Evolutionary conservation across 495 filamentous ascomycete genomes (phyloP).

Genomic region (Aspergillus mulundensis): DNA sequence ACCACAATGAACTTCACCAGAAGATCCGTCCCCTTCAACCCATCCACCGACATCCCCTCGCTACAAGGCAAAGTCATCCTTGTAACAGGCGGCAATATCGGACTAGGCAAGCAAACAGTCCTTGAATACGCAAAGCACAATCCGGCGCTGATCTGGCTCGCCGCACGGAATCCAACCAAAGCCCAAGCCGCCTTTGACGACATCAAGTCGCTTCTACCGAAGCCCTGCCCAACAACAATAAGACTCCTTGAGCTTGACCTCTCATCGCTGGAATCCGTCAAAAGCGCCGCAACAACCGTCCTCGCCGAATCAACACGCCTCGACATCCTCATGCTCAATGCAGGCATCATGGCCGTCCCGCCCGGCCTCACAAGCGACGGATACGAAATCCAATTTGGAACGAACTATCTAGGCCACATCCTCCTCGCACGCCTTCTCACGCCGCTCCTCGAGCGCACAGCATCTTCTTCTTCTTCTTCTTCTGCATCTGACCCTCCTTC

Average conservation of each 20-base stretch:
- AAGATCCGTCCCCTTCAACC: slow-evolving; percentile 17
- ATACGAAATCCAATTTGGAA: background rate
- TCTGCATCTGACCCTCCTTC: too few species aligned
- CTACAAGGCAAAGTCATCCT: slow-evolving; percentile 16
- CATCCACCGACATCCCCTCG: slow-evolving; percentile 18
- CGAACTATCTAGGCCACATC: background rate
- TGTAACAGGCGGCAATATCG: slow-evolving; percentile 25
- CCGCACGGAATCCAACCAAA: slow-evolving; percentile 15
- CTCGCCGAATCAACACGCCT: background rate
- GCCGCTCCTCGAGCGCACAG: background rate
- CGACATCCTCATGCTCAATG: slow-evolving; percentile 6
- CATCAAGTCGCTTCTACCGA: slow-evolving; percentile 5
- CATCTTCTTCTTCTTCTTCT: background rate
- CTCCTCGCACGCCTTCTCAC: background rate
- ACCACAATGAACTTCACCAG: slow-evolving; percentile 1
- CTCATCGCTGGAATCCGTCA: background rate
- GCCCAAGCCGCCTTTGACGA: slow-evolving; percentile 12
- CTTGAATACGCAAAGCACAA: slow-evolving; percentile 23
- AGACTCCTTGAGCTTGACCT: slow-evolving; percentile 1
- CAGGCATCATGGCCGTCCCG: background rate
- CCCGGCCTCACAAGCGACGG: background rate
- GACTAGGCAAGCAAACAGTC: slow-evolving; percentile 23
- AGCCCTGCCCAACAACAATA: background rate
- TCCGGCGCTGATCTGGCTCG: slow-evolving; percentile 26
- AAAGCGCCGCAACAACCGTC: background rate